Evolutionary conservation across 1,284 basidiomycete species (phyloP).

Genomic region (Neotropicomus parvogracilis): DNA sequence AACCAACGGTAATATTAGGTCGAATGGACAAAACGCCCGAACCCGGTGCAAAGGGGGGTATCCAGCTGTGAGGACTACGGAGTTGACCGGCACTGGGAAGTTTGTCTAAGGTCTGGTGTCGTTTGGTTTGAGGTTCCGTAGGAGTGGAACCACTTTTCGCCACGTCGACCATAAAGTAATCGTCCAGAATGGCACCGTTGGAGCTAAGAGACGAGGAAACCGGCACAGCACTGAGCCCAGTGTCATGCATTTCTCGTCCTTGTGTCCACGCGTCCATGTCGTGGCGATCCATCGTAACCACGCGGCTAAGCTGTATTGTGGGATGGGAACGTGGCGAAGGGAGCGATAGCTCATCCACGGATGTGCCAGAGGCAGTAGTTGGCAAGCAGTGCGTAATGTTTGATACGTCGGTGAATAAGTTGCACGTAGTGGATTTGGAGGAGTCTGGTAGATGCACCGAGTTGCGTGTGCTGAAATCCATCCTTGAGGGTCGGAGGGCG

Average conservation of each 20-base stretch:
- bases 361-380: not conserved
- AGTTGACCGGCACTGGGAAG: not conserved
- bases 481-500: not conserved
- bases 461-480: not conserved
- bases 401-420: slow-evolving; percentile 9
- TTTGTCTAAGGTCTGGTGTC: not conserved
- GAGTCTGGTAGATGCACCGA: slow-evolving; percentile 3
- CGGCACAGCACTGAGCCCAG: slow-evolving; percentile 8
- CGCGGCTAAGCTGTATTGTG: slow-evolving; percentile 17
- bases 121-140: slow-evolving; percentile 12
- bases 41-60: slow-evolving; percentile 2
- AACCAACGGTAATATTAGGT: not conserved
- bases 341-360: slow-evolving; percentile 1
- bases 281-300: slow-evolving; percentile 26
- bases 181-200: slow-evolving; percentile 3
- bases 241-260: slow-evolving; percentile 12
- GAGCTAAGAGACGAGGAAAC: slow-evolving; percentile 12
- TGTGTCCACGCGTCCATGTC: slow-evolving; percentile 27
- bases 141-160: slow-evolving; percentile 1
- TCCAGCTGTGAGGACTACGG: slow-evolving; percentile 1
- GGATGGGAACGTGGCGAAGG: slow-evolving; percentile 9
- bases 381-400: slow-evolving; percentile 1
- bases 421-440: not conserved
- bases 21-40: not conserved
- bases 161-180: slow-evolving; percentile 1